phyloP scores from a whole-genome alignment of 768 basidiomycete species.

The Agrocybe pediades region DNA sequence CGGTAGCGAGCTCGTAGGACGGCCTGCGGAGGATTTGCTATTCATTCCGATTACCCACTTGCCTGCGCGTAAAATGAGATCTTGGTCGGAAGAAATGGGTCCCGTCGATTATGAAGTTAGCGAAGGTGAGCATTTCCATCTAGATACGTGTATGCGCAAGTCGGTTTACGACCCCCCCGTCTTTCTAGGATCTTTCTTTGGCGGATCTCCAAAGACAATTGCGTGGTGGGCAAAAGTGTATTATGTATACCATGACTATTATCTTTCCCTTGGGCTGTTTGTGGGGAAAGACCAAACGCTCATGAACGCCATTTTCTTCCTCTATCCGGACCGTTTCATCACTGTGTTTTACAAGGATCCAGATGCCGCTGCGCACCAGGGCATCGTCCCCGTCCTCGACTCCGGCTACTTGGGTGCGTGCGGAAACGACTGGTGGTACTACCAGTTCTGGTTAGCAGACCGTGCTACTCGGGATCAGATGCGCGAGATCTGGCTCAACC shows the following conservation, averaged over 20 bases:
- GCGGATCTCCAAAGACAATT: conserved; percentile 45
- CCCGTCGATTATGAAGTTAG: conserved; percentile 53
- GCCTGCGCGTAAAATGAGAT: conserved; percentile 30
- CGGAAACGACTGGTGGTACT: conserved; percentile 49
- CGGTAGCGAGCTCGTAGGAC: conserved; percentile 30
- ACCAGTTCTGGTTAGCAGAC: conserved; percentile 49
- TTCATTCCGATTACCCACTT: conserved; percentile 46
- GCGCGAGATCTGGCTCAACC: conserved; percentile 24
- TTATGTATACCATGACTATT: conserved; percentile 54
- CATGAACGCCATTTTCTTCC: conserved; percentile 39
- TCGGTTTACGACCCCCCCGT: neutral
- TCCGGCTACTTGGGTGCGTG: conserved; percentile 39
- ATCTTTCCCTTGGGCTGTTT: conserved; percentile 47
- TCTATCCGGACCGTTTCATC: conserved; percentile 44
- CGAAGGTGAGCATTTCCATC: conserved; percentile 40
- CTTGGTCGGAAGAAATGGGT: conserved; percentile 48
- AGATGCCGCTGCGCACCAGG: conserved; percentile 20
- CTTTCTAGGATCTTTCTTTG: conserved; percentile 58
- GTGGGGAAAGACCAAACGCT: conserved; percentile 61
- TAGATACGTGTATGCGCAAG: too few species aligned
- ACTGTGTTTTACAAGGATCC: conserved; percentile 40
- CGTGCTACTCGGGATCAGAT: conserved; percentile 19
- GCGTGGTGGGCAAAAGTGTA: conserved; percentile 47
- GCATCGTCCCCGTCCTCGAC: conserved; percentile 16
- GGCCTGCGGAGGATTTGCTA: conserved; percentile 40